These are phyloP conservation scores for Aspergillus asperescens DNA, from an alignment of 495 filamentous ascomycete genomes.

Conservation along the genomic window DNA sequence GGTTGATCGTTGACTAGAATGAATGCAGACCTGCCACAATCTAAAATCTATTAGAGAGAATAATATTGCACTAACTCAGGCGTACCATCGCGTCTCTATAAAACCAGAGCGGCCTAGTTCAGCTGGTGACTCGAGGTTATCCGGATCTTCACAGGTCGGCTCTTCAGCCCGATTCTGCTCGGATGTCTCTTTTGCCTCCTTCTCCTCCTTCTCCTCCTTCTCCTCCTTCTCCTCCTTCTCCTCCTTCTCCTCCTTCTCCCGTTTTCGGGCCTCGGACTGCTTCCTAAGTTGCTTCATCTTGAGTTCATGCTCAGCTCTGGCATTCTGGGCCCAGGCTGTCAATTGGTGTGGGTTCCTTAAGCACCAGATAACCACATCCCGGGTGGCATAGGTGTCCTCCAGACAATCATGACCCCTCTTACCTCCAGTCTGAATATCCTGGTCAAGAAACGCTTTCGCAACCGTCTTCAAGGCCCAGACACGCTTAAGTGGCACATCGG, in stretches of 20 bases:
- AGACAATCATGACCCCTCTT: constrained; percentile 33
- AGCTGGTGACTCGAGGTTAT: no score
- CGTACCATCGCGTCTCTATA: no score
- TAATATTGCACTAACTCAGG: no score
- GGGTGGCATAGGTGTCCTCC: constrained; percentile 37
- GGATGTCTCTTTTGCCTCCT: background rate
- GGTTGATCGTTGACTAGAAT: no score
- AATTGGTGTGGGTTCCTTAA: constrained; percentile 22
- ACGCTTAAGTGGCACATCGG: constrained; percentile 4
- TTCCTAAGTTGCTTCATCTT: background rate
- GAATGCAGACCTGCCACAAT: no score
- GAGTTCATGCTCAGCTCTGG: constrained; percentile 7
- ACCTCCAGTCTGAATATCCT: constrained; percentile 28
- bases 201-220: background rate
- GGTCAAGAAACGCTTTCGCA: constrained; percentile 23
- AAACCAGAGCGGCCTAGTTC: no score
- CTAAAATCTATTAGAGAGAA: no score
- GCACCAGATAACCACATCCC: constrained; percentile 38
- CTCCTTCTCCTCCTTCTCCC: constrained; percentile 11
- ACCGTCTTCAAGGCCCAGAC: constrained; percentile 31
- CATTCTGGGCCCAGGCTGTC: constrained; percentile 20
- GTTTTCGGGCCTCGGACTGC: background rate
- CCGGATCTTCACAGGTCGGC: no score
- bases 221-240: constrained; percentile 5
- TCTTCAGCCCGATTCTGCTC: background rate